These are phyloP conservation scores for Fonsecaea monophora DNA, from an alignment of 2,329 filamentous ascomycete genomes.

Conservation along the genomic window DNA sequence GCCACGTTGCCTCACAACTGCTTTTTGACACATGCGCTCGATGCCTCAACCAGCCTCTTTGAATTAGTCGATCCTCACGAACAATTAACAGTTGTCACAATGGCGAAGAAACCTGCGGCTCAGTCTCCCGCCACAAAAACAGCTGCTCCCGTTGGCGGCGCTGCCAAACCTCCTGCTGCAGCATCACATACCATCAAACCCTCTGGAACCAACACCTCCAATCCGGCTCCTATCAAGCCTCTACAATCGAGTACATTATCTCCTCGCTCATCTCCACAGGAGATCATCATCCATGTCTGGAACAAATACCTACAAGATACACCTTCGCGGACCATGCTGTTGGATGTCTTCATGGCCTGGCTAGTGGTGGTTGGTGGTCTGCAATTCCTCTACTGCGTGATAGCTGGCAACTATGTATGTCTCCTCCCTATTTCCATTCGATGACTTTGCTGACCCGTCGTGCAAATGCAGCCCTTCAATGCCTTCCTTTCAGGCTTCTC, in stretches of 20 bases:
- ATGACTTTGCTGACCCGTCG: background rate
- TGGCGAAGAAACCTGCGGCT: constrained; percentile 33
- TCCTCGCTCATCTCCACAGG: constrained; percentile 51
- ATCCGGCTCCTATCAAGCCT: constrained; percentile 41
- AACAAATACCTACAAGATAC: constrained; percentile 80
- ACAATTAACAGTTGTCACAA: constrained; percentile 1
- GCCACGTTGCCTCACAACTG: constrained; percentile 15
- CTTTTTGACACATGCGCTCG: background rate
- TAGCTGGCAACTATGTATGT: constrained; percentile 93
- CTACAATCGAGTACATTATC: constrained; percentile 42
- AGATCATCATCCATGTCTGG: constrained; percentile 74
- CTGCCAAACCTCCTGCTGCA: constrained; percentile 42
- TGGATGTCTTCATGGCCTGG: constrained; percentile 90
- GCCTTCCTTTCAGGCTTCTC: constrained; percentile 96
- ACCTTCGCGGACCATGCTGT: constrained; percentile 86
- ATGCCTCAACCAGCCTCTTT: background rate
- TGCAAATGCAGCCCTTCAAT: constrained; percentile 80
- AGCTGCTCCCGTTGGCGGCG: constrained; percentile 36
- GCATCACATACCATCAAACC: constrained; percentile 12
- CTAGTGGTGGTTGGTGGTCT: constrained; percentile 83
- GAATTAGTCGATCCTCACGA: background rate
- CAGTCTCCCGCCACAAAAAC: constrained; percentile 40
- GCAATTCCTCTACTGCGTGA: constrained; percentile 90
- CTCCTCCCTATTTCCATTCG: background rate
- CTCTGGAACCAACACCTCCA: constrained; percentile 41